phyloP scores from a whole-genome alignment of 2,329 filamentous ascomycete species.

The Monilinia laxa region DNA sequence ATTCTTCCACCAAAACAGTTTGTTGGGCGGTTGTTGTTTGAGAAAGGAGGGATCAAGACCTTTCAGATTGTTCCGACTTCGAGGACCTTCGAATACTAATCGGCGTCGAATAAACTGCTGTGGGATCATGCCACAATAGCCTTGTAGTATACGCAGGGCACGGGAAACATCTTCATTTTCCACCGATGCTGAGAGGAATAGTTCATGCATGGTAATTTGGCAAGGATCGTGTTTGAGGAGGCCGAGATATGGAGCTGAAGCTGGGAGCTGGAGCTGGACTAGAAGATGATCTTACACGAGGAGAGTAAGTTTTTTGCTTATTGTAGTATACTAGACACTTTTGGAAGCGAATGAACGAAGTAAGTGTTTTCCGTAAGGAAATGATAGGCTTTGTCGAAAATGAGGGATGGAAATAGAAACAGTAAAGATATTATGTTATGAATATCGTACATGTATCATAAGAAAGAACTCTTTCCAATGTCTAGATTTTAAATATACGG shows the following conservation, averaged over 20 bases:
- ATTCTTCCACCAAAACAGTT: conserved; percentile 48
- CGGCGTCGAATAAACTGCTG: conserved; percentile 52
- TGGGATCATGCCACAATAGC: conserved; percentile 56
- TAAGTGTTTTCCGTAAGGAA: neutral
- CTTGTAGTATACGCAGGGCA: conserved; percentile 55
- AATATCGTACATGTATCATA: neutral
- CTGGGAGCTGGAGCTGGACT: neutral
- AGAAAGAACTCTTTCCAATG: neutral
- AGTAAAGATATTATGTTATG: neutral
- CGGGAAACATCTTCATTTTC: conserved; percentile 50
- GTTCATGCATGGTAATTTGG: conserved; percentile 52
- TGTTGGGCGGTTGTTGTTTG: conserved; percentile 29
- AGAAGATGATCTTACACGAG: neutral
- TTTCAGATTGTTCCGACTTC: conserved; percentile 37
- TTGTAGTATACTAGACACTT: neutral
- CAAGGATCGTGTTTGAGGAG: conserved; percentile 15
- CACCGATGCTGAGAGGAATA: conserved; percentile 57
- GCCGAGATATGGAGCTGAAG: conserved; percentile 8
- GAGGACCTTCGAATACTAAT: conserved; percentile 53
- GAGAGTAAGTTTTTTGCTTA: conserved; percentile 13
- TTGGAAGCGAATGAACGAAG: neutral
- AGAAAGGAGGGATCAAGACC: conserved; percentile 32
- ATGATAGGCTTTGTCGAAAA: neutral
- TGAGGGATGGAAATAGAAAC: neutral
- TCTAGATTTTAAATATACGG: too few relatives aligned